Evolutionary conservation across 192 early-diverging fungal species (phyloP).

Genomic region (Pilobolus umbonatus): DNA sequence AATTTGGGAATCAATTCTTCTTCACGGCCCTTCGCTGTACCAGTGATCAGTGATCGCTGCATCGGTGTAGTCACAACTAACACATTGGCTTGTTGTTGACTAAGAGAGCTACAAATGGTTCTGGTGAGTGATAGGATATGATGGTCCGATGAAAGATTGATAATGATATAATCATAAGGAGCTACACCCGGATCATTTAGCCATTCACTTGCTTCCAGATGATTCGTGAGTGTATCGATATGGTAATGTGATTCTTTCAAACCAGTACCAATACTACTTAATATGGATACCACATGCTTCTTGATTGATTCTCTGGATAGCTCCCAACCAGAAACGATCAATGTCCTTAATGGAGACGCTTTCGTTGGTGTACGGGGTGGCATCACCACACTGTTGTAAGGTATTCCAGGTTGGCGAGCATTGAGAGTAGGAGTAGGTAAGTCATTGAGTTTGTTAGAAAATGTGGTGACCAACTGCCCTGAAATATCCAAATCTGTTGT

Average conservation of each 20-base stretch:
- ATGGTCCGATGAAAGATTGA: conserved; percentile 43
- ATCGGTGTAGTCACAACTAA: conserved; percentile 53
- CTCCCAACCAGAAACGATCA: conserved; percentile 40
- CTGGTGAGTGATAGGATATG: conserved; percentile 34
- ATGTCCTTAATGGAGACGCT: conserved; percentile 15
- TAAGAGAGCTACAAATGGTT: conserved; percentile 15
- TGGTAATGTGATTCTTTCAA: background rate
- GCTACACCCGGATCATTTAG: conserved; percentile 20
- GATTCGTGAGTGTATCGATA: conserved; percentile 38
- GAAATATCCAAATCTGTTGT: background rate
- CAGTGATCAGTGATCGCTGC: conserved; percentile 45
- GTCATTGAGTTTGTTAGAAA: background rate
- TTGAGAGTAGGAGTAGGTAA: too few species aligned
- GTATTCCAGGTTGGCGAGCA: background rate
- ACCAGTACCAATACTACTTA: conserved; percentile 9
- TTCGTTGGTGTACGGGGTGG: conserved; percentile 16
- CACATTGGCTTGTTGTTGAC: conserved; percentile 18
- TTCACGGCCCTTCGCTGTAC: conserved; percentile 34
- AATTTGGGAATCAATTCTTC: conserved; percentile 29
- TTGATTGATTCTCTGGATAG: conserved; percentile 38
- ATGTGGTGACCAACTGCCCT: background rate
- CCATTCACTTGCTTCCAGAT: conserved; percentile 35
- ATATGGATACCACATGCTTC: conserved; percentile 31
- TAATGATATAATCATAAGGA: conserved; percentile 39
- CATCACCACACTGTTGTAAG: background rate